These are phyloP conservation scores for Macaranga tanarius DNA, from an alignment of 441 rosid species.

Conservation along the genomic window DNA sequence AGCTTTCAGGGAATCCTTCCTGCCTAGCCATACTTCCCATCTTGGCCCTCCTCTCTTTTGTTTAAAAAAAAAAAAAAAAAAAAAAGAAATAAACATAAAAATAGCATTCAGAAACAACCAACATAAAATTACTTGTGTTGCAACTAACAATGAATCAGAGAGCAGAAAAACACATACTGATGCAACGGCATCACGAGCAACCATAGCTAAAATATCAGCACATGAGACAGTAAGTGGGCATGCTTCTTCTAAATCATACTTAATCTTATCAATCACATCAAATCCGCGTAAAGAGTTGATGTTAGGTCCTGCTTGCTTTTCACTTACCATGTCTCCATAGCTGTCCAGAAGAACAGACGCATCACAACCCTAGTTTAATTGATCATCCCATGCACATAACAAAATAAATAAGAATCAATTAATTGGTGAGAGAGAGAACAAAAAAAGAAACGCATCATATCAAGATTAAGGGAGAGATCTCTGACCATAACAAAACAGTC, in stretches of 20 bases:
- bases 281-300: constrained; percentile 65
- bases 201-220: constrained; percentile 69
- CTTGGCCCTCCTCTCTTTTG: constrained; percentile 72
- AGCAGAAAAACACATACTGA: constrained; percentile 29
- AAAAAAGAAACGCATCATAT: not conserved
- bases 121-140: too few relatives aligned
- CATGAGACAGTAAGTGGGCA: constrained; percentile 77
- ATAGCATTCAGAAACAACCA: not conserved
- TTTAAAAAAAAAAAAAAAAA: not conserved
- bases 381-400: not conserved
- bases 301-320: constrained; percentile 71
- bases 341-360: constrained; percentile 71
- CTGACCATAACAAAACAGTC: constrained; percentile 83
- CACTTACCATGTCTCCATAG: constrained; percentile 58
- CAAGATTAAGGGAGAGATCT: not conserved
- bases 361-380: constrained; percentile 59
- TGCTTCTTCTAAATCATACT: constrained; percentile 64
- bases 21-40: constrained; percentile 66
- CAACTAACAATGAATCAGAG: not conserved
- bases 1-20: constrained; percentile 69
- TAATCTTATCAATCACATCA: constrained; percentile 68
- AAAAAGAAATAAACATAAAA: not conserved
- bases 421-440: not conserved
- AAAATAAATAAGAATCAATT: not conserved
- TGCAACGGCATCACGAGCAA: constrained; percentile 70